These are phyloP conservation scores for Meira nashicola DNA, from an alignment of 1,284 basidiomycete genomes.

Conservation along the genomic window DNA sequence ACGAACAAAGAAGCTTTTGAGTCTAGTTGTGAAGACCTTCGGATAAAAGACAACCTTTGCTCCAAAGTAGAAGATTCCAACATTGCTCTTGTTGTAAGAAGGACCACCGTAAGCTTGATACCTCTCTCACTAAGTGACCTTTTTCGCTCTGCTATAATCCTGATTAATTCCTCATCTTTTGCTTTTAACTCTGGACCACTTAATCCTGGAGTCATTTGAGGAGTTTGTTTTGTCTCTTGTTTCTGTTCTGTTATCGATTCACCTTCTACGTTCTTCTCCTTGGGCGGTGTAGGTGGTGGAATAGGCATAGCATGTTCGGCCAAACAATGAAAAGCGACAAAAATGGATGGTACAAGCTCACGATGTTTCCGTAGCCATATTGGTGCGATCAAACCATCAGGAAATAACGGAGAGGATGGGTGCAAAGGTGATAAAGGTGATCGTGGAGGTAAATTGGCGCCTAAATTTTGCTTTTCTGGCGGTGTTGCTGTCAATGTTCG, in stretches of 20 bases:
- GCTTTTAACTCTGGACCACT: slow-evolving; percentile 34
- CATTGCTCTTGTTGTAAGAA: slow-evolving; percentile 79
- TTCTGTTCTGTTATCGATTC: neutral
- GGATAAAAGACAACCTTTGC: slow-evolving; percentile 72
- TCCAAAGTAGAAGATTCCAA: slow-evolving; percentile 65
- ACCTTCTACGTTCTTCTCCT: slow-evolving; percentile 8
- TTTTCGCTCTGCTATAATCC: slow-evolving; percentile 73
- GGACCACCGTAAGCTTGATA: slow-evolving; percentile 87
- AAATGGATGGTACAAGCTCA: slow-evolving; percentile 81
- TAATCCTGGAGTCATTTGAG: slow-evolving; percentile 56
- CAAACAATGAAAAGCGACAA: slow-evolving; percentile 79
- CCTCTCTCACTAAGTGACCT: slow-evolving; percentile 73
- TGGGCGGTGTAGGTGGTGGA: neutral
- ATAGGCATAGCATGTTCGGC: slow-evolving; percentile 58
- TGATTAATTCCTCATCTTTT: slow-evolving; percentile 62
- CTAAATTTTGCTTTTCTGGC: slow-evolving; percentile 7
- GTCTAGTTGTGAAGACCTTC: slow-evolving; percentile 80
- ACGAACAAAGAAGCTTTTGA: slow-evolving; percentile 89
- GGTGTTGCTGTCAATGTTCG: slow-evolving; percentile 50
- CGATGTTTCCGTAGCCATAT: slow-evolving; percentile 96
- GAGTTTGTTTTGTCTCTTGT: slow-evolving; percentile 55
- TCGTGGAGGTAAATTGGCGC: slow-evolving; percentile 56
- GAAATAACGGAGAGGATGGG: slow-evolving; percentile 77
- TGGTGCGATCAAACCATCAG: slow-evolving; percentile 90
- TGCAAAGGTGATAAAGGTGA: slow-evolving; percentile 87